Conservation (phyloP, 2,329 filamentous ascomycete species). For the Cadophora luteo-olivacea region DNA sequence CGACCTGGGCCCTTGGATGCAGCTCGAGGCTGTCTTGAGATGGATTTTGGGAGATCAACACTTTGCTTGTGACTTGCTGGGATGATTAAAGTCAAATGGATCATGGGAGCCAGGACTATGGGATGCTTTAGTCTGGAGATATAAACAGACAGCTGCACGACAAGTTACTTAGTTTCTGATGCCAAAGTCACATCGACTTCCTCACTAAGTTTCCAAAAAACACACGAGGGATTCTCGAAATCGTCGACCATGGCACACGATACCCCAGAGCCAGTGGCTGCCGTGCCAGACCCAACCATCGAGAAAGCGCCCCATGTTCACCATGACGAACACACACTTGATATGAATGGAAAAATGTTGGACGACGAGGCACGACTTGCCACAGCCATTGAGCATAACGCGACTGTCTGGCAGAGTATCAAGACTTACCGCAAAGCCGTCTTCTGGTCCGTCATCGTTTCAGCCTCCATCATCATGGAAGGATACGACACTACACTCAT, state of each 20-base stretch:
- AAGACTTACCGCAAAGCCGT: conserved; percentile 68
- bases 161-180: not conserved
- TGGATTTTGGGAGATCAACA: not conserved
- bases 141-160: not conserved
- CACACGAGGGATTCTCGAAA: not conserved
- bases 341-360: conserved; percentile 9
- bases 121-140: not conserved
- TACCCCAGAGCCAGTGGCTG: not conserved
- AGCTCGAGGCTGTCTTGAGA: conserved; percentile 10
- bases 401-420: conserved; percentile 25
- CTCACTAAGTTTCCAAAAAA: too few relatives aligned
- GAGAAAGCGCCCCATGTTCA: conserved; percentile 13
- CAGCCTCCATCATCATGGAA: conserved; percentile 41
- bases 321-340: conserved; percentile 3
- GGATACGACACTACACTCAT: conserved; percentile 50
- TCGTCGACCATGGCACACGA: not conserved
- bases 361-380: conserved; percentile 17
- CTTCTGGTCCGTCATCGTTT: conserved; percentile 35
- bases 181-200: not conserved
- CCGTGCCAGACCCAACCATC: conserved; percentile 4
- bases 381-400: conserved; percentile 10
- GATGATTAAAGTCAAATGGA: not conserved
- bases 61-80: not conserved
- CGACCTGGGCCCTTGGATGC: not conserved
- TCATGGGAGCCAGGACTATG: not conserved